Evolutionary conservation across 257 asterid species (phyloP).

Genomic region (Fraxinus cuspidata): DNA sequence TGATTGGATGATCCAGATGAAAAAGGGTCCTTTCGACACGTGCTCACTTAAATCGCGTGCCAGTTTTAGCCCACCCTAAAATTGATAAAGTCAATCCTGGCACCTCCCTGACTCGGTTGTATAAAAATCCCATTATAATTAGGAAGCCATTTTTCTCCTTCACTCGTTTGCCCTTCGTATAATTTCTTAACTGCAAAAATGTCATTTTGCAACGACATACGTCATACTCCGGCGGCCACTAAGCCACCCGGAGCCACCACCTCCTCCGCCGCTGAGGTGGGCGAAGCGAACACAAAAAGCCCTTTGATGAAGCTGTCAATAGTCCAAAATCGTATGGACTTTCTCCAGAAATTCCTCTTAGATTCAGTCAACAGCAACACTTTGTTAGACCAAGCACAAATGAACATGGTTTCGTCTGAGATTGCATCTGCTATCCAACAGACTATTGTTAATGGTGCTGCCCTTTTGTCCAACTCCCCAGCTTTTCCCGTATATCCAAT

Average conservation of each 20-base stretch:
- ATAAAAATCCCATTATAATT: too few species aligned
- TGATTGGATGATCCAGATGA: neutral
- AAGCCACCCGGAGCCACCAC: constrained; percentile 39
- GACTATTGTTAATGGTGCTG: constrained; percentile 71
- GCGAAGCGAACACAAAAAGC: constrained; percentile 27
- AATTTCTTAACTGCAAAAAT: constrained; percentile 24
- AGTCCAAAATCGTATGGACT: constrained; percentile 62
- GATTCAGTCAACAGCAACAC: constrained; percentile 59
- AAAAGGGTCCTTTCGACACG: constrained; percentile 2
- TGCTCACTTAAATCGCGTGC: constrained; percentile 10
- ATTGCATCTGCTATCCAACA: constrained; percentile 69
- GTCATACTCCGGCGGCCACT: constrained; percentile 53
- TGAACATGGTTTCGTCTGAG: constrained; percentile 66
- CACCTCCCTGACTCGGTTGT: neutral
- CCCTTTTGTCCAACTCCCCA: constrained; percentile 55
- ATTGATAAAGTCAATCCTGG: constrained; percentile 25
- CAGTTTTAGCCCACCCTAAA: neutral
- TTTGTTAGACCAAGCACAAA: constrained; percentile 51
- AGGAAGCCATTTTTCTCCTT: neutral
- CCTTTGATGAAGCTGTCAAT: constrained; percentile 59
- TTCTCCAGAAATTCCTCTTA: constrained; percentile 59
- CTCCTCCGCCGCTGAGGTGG: neutral
- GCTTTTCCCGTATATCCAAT: constrained; percentile 12
- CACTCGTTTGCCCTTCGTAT: neutral
- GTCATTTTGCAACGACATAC: constrained; percentile 48